Percentiles rank a stretch among this genome's conserved stretches.
Evolutionary conservation across 164 flowering plant species (phyloP).

Genomic region (Litsea cubeba): DNA sequence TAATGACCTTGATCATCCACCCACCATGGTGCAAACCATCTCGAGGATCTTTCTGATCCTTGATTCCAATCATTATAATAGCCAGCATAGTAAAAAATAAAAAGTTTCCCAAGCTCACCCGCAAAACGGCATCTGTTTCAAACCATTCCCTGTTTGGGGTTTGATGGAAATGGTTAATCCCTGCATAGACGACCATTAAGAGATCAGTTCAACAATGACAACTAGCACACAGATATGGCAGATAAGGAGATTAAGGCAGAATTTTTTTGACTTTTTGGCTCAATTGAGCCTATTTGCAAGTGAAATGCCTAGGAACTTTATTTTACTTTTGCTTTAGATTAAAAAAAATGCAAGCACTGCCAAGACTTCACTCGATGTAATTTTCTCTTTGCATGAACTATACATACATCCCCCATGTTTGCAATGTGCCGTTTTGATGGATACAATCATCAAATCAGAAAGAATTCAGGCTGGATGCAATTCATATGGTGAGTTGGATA

Average conservation of each 20-base stretch:
- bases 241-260: not conserved
- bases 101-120: constrained; percentile 98
- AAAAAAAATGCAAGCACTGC: too few relatives aligned
- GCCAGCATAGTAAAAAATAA: constrained; percentile 79
- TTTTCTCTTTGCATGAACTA: too few relatives aligned
- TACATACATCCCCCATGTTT: too few relatives aligned
- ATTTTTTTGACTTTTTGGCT: too few relatives aligned
- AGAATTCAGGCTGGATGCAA: too few relatives aligned
- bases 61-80: constrained; percentile 83
- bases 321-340: too few relatives aligned
- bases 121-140: constrained; percentile 94
- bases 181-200: constrained; percentile 32
- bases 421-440: too few relatives aligned
- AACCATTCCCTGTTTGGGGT: constrained; percentile 95
- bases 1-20: constrained; percentile 87
- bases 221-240: not conserved
- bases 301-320: too few relatives aligned
- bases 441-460: too few relatives aligned
- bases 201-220: constrained; percentile 1
- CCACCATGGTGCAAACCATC: constrained; percentile 95
- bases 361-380: too few relatives aligned
- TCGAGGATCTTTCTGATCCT: constrained; percentile 88
- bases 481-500: too few relatives aligned
- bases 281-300: too few relatives aligned
- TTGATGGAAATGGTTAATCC: constrained; percentile 88